Conservation (phyloP, 192 early-diverging fungal genomes). For the Coemansia sp. region DNA sequence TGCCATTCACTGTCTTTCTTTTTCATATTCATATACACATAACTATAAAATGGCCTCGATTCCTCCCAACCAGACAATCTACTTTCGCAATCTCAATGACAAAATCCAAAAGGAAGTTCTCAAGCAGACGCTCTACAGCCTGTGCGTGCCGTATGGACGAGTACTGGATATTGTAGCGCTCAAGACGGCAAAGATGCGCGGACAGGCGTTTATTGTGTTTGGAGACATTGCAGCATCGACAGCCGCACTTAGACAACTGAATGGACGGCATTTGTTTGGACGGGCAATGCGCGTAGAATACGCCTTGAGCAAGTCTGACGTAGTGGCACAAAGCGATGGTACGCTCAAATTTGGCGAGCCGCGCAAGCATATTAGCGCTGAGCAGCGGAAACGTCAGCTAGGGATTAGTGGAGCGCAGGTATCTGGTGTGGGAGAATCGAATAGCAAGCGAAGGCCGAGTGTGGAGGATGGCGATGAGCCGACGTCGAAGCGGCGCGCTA, state of each 20-base stretch:
- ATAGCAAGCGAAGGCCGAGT: slow-evolving; percentile 25
- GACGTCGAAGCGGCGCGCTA: slow-evolving; percentile 6
- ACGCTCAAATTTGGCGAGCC: slow-evolving; percentile 36
- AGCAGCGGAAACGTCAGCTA: slow-evolving; percentile 35
- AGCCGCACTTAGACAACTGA: slow-evolving; percentile 80
- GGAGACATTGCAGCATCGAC: slow-evolving; percentile 83
- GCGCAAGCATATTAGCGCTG: slow-evolving; percentile 43
- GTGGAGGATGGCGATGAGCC: slow-evolving; percentile 8
- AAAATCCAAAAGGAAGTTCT: slow-evolving; percentile 73
- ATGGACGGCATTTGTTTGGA: slow-evolving; percentile 88
- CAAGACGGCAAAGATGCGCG: slow-evolving; percentile 82
- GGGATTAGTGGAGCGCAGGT: slow-evolving; percentile 12
- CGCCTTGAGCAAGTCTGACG: slow-evolving; percentile 48
- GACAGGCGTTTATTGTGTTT: slow-evolving; percentile 95
- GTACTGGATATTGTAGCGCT: slow-evolving; percentile 86
- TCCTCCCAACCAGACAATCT: slow-evolving; percentile 72
- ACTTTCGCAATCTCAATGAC: slow-evolving; percentile 85
- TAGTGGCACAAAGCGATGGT: slow-evolving; percentile 37
- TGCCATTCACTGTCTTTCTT: not conserved
- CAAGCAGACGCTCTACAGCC: slow-evolving; percentile 86
- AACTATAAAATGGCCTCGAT: slow-evolving; percentile 44
- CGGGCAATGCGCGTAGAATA: slow-evolving; percentile 61
- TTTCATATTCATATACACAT: not conserved
- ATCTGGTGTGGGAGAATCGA: not conserved
- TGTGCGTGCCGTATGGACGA: slow-evolving; percentile 87